Percentiles rank a stretch among this genome's conserved stretches.
phyloP scores from a whole-genome alignment of 2,329 filamentous ascomycete species.

The Colletotrichum sp. region DNA sequence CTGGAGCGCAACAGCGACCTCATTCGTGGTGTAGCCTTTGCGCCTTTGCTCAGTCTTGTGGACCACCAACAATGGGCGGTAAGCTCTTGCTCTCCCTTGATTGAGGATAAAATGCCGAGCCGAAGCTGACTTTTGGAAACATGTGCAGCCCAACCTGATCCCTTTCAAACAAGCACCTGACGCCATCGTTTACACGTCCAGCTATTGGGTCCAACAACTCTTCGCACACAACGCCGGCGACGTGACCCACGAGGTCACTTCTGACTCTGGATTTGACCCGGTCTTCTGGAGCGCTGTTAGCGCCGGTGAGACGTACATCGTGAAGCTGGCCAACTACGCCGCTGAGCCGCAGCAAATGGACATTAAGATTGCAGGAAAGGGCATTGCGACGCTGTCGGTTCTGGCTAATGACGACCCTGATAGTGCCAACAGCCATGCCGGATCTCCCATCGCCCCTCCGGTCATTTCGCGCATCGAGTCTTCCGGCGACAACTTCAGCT shows the following conservation, averaged over 20 bases:
- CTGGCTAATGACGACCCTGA: neutral
- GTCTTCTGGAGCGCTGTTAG: neutral
- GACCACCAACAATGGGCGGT: neutral
- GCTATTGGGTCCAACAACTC: neutral
- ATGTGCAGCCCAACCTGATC: neutral
- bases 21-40: neutral
- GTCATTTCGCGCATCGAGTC: neutral
- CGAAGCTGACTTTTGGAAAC: neutral
- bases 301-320: neutral
- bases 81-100: fast-evolving
- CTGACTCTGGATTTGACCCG: neutral
- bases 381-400: neutral
- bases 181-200: neutral
- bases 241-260: neutral
- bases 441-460: neutral
- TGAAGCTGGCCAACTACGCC: neutral
- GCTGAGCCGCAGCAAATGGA: neutral
- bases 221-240: neutral
- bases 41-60: neutral
- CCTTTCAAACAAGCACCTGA: neutral
- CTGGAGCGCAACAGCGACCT: neutral
- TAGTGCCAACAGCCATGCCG: neutral
- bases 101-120: fast-evolving
- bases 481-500: neutral
- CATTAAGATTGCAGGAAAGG: neutral